Evolutionary conservation across 2,329 filamentous ascomycete species (phyloP), one percentile per base, ranked within the genome.

Genomic region (Ascomycota sp.): DNA sequence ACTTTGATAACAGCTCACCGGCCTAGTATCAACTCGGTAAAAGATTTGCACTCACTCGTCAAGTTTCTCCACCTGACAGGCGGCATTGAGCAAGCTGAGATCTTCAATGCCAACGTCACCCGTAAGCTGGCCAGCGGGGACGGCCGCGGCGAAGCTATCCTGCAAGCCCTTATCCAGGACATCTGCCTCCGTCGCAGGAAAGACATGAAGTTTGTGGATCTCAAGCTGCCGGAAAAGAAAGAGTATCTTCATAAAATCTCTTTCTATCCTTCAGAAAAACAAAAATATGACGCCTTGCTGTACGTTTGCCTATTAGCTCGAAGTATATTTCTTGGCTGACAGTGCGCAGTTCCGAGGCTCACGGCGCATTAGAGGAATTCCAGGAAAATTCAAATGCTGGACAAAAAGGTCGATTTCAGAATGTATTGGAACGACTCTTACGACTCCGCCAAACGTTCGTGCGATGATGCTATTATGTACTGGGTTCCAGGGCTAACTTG

Each of bases 151-250:
- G 71, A 70, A 28, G 50, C 63, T 8, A 55, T 86, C 4, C 61
- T 91, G 4, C 77, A 86, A 43, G 64, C 70, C 5, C 61, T 92
- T 27, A 85, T 92, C 70, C 62, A 63, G n/a, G 72, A 77, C 12
- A 65, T 92, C 28, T 89, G 79, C 41, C 59, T 93, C 15, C 69
- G 83, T 23, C 69, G 83, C 23, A 76, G 73, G 49, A 93, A 93
- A 47, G 75, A 86, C 32, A 92, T 93, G 82, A 64, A 65, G 5
- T 92, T 91, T 43, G 67, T 93, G 30, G 80, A 92, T 39, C 57
- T 92, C 13, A 76, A 72, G 36, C 60, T 92, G 7, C 82, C 83
- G 0, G 59, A 71, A 10, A 71, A 91, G 43, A 75, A 71, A 1
- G 81, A 86, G 44, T 83, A 76, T 38, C 60, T 89, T 5, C 74